Evolutionary conservation across 2,329 filamentous ascomycete genomes (phyloP).

Genomic region (Incumbomyces lentus): DNA sequence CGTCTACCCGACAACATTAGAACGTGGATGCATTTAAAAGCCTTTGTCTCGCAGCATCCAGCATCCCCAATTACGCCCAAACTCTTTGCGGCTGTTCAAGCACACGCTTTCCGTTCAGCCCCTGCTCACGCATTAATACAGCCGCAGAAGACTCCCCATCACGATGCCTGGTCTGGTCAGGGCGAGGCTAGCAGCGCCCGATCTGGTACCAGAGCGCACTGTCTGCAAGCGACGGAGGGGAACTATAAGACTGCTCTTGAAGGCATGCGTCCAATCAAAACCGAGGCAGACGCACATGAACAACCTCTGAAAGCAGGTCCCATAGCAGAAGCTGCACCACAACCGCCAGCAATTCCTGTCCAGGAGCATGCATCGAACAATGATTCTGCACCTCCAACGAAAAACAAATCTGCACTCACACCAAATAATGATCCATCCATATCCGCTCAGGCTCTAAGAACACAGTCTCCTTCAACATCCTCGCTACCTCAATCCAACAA

Average conservation of each 20-base stretch:
- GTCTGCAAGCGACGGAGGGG: background rate
- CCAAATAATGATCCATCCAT: no score
- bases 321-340: no score
- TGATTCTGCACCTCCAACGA: no score
- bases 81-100: background rate
- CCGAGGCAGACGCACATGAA: background rate
- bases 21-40: slow-evolving; percentile 1
- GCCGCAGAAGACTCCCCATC: background rate
- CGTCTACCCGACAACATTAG: background rate
- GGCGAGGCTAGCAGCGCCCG: background rate
- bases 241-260: background rate
- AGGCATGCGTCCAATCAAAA: background rate
- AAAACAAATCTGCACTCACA: no score
- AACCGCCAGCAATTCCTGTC: no score
- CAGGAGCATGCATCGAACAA: no score
- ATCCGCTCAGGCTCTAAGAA: no score
- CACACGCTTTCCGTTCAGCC: slow-evolving; percentile 1
- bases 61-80: background rate
- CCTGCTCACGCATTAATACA: background rate
- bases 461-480: no score
- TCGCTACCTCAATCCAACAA: no score
- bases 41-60: slow-evolving; percentile 1
- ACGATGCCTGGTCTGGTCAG: background rate
- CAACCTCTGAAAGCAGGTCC: background rate
- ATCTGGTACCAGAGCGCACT: background rate